phyloP scores from a whole-genome alignment of 176 grass and related monocot genomes.

The Alloteropsis semialata region DNA sequence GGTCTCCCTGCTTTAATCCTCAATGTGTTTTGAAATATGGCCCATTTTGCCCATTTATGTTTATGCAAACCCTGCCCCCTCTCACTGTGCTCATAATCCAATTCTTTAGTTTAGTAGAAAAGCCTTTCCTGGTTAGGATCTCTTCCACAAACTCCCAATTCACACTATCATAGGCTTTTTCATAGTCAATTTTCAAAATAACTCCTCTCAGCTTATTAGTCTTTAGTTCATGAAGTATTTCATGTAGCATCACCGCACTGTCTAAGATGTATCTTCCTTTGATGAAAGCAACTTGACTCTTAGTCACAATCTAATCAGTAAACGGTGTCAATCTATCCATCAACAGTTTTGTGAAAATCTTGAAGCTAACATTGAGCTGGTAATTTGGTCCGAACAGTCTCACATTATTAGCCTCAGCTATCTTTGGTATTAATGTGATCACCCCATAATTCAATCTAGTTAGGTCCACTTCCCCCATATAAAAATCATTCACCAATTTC shows the following conservation, averaged over 20 bases:
- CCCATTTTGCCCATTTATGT: background rate
- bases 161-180: background rate
- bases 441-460: background rate
- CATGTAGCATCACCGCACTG: background rate
- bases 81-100: background rate
- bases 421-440: background rate
- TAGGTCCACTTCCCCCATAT: accelerated
- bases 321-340: accelerated
- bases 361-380: background rate
- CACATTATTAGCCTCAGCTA: background rate
- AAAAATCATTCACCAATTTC: background rate
- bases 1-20: background rate
- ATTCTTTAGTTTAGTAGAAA: accelerated
- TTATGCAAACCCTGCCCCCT: background rate
- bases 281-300: background rate
- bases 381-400: background rate
- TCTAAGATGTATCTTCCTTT: background rate
- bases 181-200: background rate
- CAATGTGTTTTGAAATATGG: background rate
- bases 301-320: accelerated
- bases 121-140: accelerated
- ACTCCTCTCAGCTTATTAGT: background rate
- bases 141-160: background rate
- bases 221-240: background rate
- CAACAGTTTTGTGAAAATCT: background rate